Base-by-base conservation (phyloP, 257 asterid genomes). In the Penstemon barbatus region DNA sequence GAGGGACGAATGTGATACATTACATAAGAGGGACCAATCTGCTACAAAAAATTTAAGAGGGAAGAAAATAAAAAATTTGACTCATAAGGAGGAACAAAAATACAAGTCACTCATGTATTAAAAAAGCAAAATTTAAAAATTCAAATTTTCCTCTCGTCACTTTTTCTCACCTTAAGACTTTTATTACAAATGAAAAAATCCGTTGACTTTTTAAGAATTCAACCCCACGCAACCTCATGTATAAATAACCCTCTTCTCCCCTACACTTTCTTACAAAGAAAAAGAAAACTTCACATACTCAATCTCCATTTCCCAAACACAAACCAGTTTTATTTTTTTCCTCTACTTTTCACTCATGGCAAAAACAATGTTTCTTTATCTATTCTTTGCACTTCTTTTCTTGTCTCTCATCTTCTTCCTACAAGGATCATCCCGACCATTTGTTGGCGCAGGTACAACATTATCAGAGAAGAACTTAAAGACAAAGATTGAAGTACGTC, bases 301-400 rank as follows among this genome's bases (percentile, higher is more conserved):
- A 49, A 9, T 49, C 10, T 75, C 41, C 77, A n/a, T 59, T 58
- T 38, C 53, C n/a, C 11, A 45, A 68, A 46, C 71, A 39, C 51
- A 44, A 55, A 25, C 7, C 33, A 37, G 50, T 41, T 6, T 5
- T 4, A 3, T 40, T 19, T 15, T 19, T 57, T 45, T 40, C 63
- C 36, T 55, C 61, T 6, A 25, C 2, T 25, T 25, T 36, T 44
- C 19, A 44, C 7, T 19, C 48, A 72, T 76, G 81, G 69, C 76
- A 43, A 60, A 49, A 53, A 8, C 52, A 0, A 77, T 59, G 4
- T 52, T 46, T 12, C 7, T 61, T 33, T 55, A 42, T 3, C 61
- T 65, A 5, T 13, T 71, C 59, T 25, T 15, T 11, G 56, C 48
- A 1, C 43, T 76, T 9, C 25, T 74, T 66, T 57, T 60, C 7